Conservation (phyloP, 2,329 filamentous ascomycete genomes). For the Talaromyces sp. region DNA sequence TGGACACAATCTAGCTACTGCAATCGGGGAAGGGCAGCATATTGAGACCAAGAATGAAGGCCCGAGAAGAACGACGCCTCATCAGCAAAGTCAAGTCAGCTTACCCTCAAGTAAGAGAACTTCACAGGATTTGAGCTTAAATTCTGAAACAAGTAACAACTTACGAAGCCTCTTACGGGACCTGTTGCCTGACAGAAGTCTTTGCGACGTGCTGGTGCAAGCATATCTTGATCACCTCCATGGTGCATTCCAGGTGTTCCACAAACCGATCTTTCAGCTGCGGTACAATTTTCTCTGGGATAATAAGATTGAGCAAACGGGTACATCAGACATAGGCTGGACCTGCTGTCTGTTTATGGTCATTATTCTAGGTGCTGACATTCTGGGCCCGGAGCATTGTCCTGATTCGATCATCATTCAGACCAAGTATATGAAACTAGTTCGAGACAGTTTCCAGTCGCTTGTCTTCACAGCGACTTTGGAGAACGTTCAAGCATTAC, state of each 20-base stretch:
- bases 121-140: background rate
- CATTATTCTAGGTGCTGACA: slow-evolving; percentile 36
- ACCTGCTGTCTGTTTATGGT: slow-evolving; percentile 40
- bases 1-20: background rate
- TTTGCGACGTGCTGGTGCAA: slow-evolving; percentile 31
- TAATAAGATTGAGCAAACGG: slow-evolving; percentile 8
- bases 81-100: background rate
- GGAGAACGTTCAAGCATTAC: slow-evolving; percentile 32
- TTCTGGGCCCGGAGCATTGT: slow-evolving; percentile 21
- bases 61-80: background rate
- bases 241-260: slow-evolving; percentile 37
- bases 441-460: slow-evolving; percentile 27
- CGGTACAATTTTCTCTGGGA: slow-evolving; percentile 32
- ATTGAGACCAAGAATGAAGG: background rate
- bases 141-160: background rate
- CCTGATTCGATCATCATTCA: slow-evolving; percentile 26
- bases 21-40: background rate
- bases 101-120: background rate
- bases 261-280: slow-evolving; percentile 36
- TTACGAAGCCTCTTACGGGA: slow-evolving; percentile 3
- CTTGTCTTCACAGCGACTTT: slow-evolving; percentile 33
- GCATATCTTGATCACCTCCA: slow-evolving; percentile 38
- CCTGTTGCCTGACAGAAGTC: slow-evolving; percentile 6
- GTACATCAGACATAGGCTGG: slow-evolving; percentile 33
- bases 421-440: slow-evolving; percentile 23